Conservation (phyloP, 1,284 basidiomycete genomes). For the Cutaneotrichosporon cyanovorans region DNA sequence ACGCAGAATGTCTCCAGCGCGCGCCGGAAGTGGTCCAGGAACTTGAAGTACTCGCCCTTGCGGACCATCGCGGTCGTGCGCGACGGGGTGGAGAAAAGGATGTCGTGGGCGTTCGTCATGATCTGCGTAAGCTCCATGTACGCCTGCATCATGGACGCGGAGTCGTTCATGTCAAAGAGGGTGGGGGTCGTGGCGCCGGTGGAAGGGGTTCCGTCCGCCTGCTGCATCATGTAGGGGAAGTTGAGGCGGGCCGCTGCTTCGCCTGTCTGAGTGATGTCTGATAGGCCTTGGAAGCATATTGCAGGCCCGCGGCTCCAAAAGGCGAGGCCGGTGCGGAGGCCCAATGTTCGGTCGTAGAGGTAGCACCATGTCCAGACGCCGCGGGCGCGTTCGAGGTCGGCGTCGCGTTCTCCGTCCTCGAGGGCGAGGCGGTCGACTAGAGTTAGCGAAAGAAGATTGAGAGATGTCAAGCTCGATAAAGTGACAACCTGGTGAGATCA, state of each 20-base stretch:
- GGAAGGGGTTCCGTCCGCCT: constrained; percentile 7
- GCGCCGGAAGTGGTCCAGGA: constrained; percentile 38
- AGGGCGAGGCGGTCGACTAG: constrained; percentile 38
- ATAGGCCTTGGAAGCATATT: constrained; percentile 43
- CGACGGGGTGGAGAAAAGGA: constrained; percentile 44
- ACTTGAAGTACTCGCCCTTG: constrained; percentile 47
- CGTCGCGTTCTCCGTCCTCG: constrained; percentile 31
- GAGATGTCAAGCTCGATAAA: no score
- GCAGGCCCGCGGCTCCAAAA: constrained; percentile 47
- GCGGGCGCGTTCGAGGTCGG: constrained; percentile 41
- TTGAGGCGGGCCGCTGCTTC: constrained; percentile 39
- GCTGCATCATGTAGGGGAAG: constrained; percentile 41
- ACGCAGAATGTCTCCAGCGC: constrained; percentile 31
- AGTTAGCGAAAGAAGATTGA: background rate
- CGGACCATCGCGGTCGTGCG: constrained; percentile 42
- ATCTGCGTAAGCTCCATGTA: constrained; percentile 45
- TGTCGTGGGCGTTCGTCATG: constrained; percentile 48
- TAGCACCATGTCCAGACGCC: constrained; percentile 49
- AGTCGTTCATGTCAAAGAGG: constrained; percentile 20
- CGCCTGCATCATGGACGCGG: constrained; percentile 37
- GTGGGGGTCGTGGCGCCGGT: background rate
- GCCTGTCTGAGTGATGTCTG: constrained; percentile 40
- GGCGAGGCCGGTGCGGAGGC: constrained; percentile 44
- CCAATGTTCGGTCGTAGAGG: constrained; percentile 46
- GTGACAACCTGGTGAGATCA: no score